Conservation (phyloP, 2,329 filamentous ascomycete genomes). For the Fonsecaea nubica region DNA sequence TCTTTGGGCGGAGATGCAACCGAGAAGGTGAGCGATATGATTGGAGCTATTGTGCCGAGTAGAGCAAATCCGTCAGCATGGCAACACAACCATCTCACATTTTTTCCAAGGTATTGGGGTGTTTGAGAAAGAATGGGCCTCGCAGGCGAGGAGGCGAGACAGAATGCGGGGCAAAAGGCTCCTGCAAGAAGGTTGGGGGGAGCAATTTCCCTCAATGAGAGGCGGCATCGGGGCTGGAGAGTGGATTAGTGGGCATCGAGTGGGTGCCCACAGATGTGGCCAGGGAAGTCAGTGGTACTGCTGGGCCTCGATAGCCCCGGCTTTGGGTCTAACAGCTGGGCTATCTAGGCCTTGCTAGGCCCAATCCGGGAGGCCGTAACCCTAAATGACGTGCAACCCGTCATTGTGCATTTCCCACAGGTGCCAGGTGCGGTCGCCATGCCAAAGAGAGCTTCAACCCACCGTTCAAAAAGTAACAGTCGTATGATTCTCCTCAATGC, state of each 20-base stretch:
- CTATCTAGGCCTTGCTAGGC: conserved; percentile 14
- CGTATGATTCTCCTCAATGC: not conserved
- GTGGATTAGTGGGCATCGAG: not conserved
- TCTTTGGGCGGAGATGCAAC: not conserved
- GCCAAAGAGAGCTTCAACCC: conserved; percentile 6
- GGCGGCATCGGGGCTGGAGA: not conserved
- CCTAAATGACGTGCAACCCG: conserved; percentile 17
- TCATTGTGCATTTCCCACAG: conserved; percentile 18
- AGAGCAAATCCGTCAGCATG: conserved; percentile 5
- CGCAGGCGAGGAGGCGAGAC: conserved; percentile 6
- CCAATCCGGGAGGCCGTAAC: conserved; percentile 18
- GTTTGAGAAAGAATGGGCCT: conserved; percentile 1
- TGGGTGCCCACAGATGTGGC: not conserved
- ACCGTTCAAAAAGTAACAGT: not conserved
- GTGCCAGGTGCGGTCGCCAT: not conserved
- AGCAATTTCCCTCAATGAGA: conserved; percentile 14
- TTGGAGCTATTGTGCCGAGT: not conserved
- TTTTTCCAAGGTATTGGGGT: not conserved
- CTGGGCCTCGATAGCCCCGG: not conserved
- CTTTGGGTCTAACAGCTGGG: not conserved
- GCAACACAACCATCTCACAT: conserved; percentile 15
- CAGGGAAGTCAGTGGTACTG: not conserved
- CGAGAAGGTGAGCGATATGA: not conserved
- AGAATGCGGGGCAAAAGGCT: conserved; percentile 17
- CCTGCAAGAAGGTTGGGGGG: conserved; percentile 5